Base-by-base conservation (phyloP, 768 basidiomycete species). In the Royoungia palumana region DNA sequence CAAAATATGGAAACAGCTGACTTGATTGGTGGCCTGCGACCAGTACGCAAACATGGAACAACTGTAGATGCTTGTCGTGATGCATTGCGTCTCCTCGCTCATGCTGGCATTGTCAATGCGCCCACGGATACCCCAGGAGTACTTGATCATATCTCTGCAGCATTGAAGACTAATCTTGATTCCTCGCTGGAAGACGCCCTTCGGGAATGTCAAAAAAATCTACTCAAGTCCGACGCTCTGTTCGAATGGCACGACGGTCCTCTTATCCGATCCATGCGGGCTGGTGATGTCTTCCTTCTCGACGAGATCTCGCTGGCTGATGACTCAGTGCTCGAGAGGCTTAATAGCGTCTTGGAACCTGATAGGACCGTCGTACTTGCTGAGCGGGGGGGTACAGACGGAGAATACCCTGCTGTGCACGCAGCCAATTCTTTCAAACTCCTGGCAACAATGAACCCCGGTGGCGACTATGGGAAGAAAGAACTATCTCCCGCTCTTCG, bases 231-330 rank as follows among this genome's bases (percentile, higher is more conserved):
- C 0, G 76, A 79, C n/a, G 82, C 89, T 0, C 81, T 98, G 35
- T 98, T 99, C 61, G 89, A 96, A 63, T 99, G 96, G 96, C 81
- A 88, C 52, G 92, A 98, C 60, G 96, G 96, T 2, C 94, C 96
- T n/a, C 78, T 99, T 27, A 81, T 99, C 6, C 79, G 89, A 56
- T 89, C 94, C 2, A 99, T 99, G 96, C 76, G 75, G 8, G 65
- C 65, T 17, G 95, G 94, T 16, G 83, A 87, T 55, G 76, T 95
- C 4, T 87, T 99, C 58, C 74, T 99, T 7, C 78, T 99, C 24
- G 96, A 99, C 62, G 96, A 99, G 63, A 94, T 98, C 14, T 98
- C 96, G 1, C 74, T 99, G 12, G 96, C 94, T 1, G 96, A 99
- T 63, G 96, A 99, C 63, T 97, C 95, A 0, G 95, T 99, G 10